Evolutionary conservation across 148 eudicot species (phyloP).

Genomic region (Dianthus caryophyllus): DNA sequence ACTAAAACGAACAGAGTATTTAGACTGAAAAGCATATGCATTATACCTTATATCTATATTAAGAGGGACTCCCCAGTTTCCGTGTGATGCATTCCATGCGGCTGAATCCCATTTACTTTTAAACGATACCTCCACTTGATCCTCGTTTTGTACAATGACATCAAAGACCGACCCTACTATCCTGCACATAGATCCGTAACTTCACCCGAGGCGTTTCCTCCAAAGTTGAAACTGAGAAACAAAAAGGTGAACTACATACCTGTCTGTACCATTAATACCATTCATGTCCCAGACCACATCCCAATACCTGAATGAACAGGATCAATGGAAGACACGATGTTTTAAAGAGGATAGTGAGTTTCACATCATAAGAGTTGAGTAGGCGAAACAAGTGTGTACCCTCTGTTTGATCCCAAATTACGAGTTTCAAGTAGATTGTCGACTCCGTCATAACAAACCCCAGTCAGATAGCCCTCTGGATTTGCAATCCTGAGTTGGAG

Average conservation of each 20-base stretch:
- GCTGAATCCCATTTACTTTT: slow-evolving; percentile 31
- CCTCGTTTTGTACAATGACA: slow-evolving; percentile 35
- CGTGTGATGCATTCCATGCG: slow-evolving; percentile 24
- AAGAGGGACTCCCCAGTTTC: slow-evolving; percentile 30
- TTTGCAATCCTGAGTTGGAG: slow-evolving; percentile 37
- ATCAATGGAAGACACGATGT: neutral
- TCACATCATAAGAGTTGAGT: too few relatives aligned
- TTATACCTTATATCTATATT: slow-evolving; percentile 50
- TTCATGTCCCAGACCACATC: slow-evolving; percentile 36
- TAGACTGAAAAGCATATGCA: neutral
- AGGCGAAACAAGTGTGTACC: slow-evolving; percentile 26
- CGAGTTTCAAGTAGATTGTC: slow-evolving; percentile 39
- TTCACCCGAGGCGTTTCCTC: neutral
- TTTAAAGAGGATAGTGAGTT: neutral
- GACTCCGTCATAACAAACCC: slow-evolving; percentile 33
- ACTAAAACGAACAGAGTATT: neutral
- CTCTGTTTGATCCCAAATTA: slow-evolving; percentile 35
- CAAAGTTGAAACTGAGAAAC: neutral
- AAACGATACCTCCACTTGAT: slow-evolving; percentile 62
- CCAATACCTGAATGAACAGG: slow-evolving; percentile 35
- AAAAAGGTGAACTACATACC: slow-evolving; percentile 20
- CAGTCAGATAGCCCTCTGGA: slow-evolving; percentile 40
- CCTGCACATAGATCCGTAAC: slow-evolving; percentile 30
- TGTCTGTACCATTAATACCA: slow-evolving; percentile 18
- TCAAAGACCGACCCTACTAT: slow-evolving; percentile 36